Percentiles rank a stretch among this genome's conserved stretches.
Evolutionary conservation across 192 early-diverging fungal species (phyloP).

Genomic region (Gaertneriomyces semiglobifer): DNA sequence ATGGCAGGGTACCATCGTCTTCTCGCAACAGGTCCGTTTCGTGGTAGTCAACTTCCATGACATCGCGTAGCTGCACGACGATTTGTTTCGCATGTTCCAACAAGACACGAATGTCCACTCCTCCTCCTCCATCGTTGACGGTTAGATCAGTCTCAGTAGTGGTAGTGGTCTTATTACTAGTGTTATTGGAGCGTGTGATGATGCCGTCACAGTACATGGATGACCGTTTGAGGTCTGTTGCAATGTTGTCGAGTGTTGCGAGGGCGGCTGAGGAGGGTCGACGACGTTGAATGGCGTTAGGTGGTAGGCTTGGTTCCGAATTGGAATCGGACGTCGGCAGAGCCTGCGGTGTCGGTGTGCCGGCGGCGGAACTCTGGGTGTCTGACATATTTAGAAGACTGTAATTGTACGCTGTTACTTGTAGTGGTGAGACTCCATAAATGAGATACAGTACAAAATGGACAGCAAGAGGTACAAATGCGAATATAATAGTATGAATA

Average conservation of each 20-base stretch:
- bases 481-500: too few relatives aligned
- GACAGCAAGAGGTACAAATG: too few relatives aligned
- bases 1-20: slow-evolving; percentile 14
- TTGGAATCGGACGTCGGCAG: too few relatives aligned
- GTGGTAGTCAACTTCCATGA: slow-evolving; percentile 20
- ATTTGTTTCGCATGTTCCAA: slow-evolving; percentile 31
- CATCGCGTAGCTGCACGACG: slow-evolving; percentile 22
- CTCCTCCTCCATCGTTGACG: slow-evolving; percentile 6
- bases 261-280: slow-evolving; percentile 16
- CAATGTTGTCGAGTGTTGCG: slow-evolving; percentile 21
- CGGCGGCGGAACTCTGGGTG: too few relatives aligned
- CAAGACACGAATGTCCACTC: slow-evolving; percentile 14
- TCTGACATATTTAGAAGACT: too few relatives aligned
- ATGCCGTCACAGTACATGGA: slow-evolving; percentile 18
- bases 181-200: background rate
- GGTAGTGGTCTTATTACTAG: background rate
- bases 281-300: background rate
- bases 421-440: too few relatives aligned
- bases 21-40: slow-evolving; percentile 6
- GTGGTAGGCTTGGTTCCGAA: background rate
- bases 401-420: too few relatives aligned
- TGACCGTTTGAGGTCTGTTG: slow-evolving; percentile 26
- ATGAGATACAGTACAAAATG: too few relatives aligned
- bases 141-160: background rate
- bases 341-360: too few relatives aligned